These are phyloP conservation scores for Epichloe festucae DNA, from an alignment of 2,329 filamentous ascomycete genomes.

Conservation along the genomic window DNA sequence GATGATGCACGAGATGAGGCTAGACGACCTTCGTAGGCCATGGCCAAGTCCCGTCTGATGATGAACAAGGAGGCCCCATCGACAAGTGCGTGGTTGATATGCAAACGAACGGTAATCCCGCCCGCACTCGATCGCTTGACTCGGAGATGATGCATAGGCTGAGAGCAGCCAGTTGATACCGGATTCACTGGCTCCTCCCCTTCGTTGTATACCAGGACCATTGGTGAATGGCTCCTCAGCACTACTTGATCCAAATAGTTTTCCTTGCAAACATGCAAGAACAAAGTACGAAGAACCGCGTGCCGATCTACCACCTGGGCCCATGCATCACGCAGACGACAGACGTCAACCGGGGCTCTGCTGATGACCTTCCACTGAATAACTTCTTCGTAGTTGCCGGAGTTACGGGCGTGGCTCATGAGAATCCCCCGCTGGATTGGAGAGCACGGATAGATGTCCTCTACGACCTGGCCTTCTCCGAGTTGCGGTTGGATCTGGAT, in stretches of 20 bases:
- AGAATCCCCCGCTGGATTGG: constrained; percentile 24
- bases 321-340: constrained; percentile 7
- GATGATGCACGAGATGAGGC: neutral
- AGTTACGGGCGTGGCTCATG: constrained; percentile 15
- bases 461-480: neutral
- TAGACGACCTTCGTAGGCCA: neutral
- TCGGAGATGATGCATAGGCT: neutral
- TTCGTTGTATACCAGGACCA: neutral
- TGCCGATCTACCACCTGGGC: constrained; percentile 4
- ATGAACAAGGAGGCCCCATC: constrained; percentile 18
- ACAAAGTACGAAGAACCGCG: constrained; percentile 3
- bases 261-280: neutral
- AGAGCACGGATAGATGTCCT: constrained; percentile 26
- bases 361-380: neutral
- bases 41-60: constrained; percentile 2
- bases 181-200: neutral
- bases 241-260: neutral
- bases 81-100: constrained; percentile 21
- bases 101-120: constrained; percentile 14
- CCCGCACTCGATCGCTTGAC: neutral
- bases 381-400: constrained; percentile 4
- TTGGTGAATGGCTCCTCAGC: neutral
- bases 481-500: neutral
- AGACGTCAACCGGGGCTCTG: neutral
- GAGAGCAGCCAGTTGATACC: neutral